Evolutionary conservation across 495 filamentous ascomycete genomes (phyloP).

Genomic region (Astrocystis sublimbata): DNA sequence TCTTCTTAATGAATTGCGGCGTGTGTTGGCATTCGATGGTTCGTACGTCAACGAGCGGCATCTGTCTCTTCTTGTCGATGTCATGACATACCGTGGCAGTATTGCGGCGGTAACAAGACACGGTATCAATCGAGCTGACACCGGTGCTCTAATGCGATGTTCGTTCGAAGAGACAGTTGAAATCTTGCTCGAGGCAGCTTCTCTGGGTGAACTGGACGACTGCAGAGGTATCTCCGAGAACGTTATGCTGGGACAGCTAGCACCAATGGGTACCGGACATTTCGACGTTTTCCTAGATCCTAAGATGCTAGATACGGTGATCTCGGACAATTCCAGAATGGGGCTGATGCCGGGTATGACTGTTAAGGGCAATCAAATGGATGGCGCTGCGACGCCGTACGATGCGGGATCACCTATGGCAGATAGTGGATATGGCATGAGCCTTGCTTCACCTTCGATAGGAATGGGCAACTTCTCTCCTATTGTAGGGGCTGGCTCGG

Average conservation of each 20-base stretch:
- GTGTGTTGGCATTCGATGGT: conserved; percentile 94
- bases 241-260: conserved; percentile 95
- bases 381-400: conserved; percentile 92
- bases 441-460: conserved; percentile 62
- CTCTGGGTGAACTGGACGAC: conserved; percentile 92
- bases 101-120: conserved; percentile 96
- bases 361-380: conserved; percentile 68
- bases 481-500: conserved; percentile 73
- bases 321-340: conserved; percentile 83
- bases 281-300: conserved; percentile 91
- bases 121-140: conserved; percentile 97
- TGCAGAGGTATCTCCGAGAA: conserved; percentile 98
- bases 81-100: conserved; percentile 94
- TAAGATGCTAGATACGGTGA: conserved; percentile 90
- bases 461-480: conserved; percentile 91
- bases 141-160: conserved; percentile 97
- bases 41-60: conserved; percentile 99
- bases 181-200: conserved; percentile 92
- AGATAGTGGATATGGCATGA: conserved; percentile 61
- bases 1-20: conserved; percentile 81
- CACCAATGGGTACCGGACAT: conserved; percentile 93
- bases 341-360: conserved; percentile 74
- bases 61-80: conserved; percentile 91
- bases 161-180: conserved; percentile 99
- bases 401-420: conserved; percentile 86